phyloP scores from a whole-genome alignment of 2,329 filamentous ascomycete species.

The Botrytis sinoallii region DNA sequence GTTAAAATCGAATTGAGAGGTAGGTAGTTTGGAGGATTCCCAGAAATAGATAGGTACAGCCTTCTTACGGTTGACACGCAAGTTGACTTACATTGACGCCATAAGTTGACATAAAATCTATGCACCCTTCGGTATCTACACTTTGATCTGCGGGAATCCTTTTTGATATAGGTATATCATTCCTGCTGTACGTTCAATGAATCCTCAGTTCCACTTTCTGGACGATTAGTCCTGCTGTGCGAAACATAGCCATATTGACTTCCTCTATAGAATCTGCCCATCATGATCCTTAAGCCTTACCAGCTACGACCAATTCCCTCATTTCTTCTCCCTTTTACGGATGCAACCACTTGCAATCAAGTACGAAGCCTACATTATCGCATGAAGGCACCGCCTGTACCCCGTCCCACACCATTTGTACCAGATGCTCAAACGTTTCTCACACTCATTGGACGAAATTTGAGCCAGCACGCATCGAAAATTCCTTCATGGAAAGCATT shows the following conservation, averaged over 20 bases:
- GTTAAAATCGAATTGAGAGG: slow-evolving; percentile 6
- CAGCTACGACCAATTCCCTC: slow-evolving; percentile 34
- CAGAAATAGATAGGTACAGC: not conserved
- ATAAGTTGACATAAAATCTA: not conserved
- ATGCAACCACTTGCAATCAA: slow-evolving; percentile 31
- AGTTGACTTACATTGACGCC: not conserved
- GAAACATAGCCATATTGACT: slow-evolving; percentile 10
- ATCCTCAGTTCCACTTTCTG: not conserved
- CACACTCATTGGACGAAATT: slow-evolving; percentile 82
- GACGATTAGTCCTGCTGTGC: not conserved
- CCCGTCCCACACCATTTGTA: slow-evolving; percentile 76
- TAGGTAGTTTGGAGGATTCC: not conserved
- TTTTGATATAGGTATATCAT: not conserved
- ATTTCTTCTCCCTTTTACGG: slow-evolving; percentile 35
- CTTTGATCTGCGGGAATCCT: not conserved
- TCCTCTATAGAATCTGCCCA: slow-evolving; percentile 21
- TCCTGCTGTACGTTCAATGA: slow-evolving; percentile 1
- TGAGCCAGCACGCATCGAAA: slow-evolving; percentile 79
- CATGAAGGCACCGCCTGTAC: slow-evolving; percentile 47
- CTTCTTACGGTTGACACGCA: not conserved
- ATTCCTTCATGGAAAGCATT: slow-evolving; percentile 88
- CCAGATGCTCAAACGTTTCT: slow-evolving; percentile 85
- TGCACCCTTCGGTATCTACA: not conserved
- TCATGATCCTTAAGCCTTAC: slow-evolving; percentile 34
- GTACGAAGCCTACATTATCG: slow-evolving; percentile 42